Percentiles rank a stretch among this genome's conserved stretches.
phyloP scores from a whole-genome alignment of 352 stramenopile species.

The Phytophthora foliorum region DNA sequence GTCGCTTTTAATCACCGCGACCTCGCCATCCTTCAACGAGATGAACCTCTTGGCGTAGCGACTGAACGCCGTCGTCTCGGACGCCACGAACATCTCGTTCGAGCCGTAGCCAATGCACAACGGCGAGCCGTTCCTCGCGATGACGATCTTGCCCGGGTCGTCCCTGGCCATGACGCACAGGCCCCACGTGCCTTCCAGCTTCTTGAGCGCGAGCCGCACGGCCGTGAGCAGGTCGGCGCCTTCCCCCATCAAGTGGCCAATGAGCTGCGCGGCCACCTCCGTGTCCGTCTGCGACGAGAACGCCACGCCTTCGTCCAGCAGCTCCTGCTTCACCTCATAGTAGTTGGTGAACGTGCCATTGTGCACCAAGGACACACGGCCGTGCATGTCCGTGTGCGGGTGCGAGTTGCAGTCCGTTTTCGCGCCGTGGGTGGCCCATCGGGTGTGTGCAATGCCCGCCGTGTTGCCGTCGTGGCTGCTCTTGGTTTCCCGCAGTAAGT shows the following conservation, averaged over 20 bases:
- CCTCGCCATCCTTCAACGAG: constrained; percentile 96
- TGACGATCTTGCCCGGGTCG: constrained; percentile 96
- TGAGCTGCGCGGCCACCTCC: constrained; percentile 98
- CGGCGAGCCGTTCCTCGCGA: constrained; percentile 97
- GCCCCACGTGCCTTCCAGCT: constrained; percentile 97
- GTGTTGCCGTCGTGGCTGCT: constrained; percentile 86
- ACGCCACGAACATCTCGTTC: constrained; percentile 97
- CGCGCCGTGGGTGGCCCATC: constrained; percentile 98
- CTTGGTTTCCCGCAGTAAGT: constrained; percentile 87
- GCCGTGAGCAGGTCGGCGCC: constrained; percentile 86
- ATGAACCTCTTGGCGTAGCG: constrained; percentile 99
- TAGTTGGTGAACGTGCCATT: constrained; percentile 99
- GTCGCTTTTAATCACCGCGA: constrained; percentile 95
- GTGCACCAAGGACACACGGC: constrained; percentile 97
- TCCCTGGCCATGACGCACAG: constrained; percentile 94
- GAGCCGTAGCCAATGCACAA: constrained; percentile 92
- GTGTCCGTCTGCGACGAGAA: constrained; percentile 98
- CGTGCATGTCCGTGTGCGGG: constrained; percentile 95
- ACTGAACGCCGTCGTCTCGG: constrained; percentile 95
- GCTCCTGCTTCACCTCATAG: constrained; percentile 91
- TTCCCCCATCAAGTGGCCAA: constrained; percentile 93
- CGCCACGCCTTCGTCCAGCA: constrained; percentile 87
- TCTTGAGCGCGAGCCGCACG: constrained; percentile 90
- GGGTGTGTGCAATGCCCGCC: constrained; percentile 98
- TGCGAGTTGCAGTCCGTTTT: constrained; percentile 99